These are phyloP conservation scores for Oryza longistaminata DNA, from an alignment of 176 grass and related monocot species.

Conservation along the genomic window DNA sequence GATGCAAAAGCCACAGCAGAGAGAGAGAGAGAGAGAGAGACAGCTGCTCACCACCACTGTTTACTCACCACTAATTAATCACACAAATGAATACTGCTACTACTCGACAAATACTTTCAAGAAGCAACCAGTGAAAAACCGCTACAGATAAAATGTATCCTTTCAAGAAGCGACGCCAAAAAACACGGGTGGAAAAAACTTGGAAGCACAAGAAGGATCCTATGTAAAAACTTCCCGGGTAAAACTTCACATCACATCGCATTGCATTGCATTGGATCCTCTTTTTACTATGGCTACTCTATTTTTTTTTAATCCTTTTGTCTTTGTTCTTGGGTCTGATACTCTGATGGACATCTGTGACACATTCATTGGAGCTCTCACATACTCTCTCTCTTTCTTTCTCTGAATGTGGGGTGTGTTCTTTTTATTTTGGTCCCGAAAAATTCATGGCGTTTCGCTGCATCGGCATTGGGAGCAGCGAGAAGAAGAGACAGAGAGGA, in stretches of 20 bases:
- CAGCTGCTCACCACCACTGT: conserved; percentile 20
- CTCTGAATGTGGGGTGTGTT: background rate
- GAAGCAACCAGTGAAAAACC: background rate
- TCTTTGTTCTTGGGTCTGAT: background rate
- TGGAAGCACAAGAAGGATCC: conserved; percentile 41
- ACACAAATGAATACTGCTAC: background rate
- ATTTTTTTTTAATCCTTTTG: conserved; percentile 21
- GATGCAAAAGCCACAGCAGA: conserved; percentile 34
- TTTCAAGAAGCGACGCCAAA: background rate
- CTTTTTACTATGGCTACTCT: background rate
- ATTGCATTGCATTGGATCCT: conserved; percentile 38
- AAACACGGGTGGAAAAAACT: background rate
- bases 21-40: conserved; percentile 1
- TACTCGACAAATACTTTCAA: background rate
- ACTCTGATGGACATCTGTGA: conserved; percentile 8
- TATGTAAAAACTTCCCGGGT: conserved; percentile 12
- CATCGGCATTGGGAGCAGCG: conserved; percentile 13
- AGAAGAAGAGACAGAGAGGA: background rate
- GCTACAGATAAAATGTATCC: background rate
- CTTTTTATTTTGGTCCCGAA: background rate
- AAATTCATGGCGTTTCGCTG: conserved; percentile 3
- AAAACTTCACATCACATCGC: background rate
- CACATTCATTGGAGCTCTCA: conserved; percentile 10
- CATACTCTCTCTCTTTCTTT: background rate
- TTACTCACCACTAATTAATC: conserved; percentile 21